These are phyloP conservation scores for Nannochloris sp. DNA, from an alignment of 139 green algal species.

Conservation along the genomic window DNA sequence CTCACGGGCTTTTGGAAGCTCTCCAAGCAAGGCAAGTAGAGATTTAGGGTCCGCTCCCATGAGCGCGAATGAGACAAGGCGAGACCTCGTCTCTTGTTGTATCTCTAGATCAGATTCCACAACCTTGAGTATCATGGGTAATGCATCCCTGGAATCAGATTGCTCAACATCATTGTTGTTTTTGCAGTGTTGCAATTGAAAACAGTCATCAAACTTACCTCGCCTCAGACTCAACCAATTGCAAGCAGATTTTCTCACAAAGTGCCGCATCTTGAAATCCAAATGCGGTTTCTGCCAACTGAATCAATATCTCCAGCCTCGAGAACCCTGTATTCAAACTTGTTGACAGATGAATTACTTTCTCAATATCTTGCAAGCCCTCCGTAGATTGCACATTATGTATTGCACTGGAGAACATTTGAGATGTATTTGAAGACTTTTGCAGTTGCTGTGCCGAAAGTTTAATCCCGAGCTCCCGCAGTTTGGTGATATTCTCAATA, in stretches of 20 bases:
- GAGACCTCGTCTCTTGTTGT: constrained; percentile 5
- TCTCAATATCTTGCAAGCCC: background rate
- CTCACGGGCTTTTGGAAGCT: no score
- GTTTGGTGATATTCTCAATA: constrained; percentile 7
- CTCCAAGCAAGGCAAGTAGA: no score
- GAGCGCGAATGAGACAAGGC: background rate
- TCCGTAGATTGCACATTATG: background rate
- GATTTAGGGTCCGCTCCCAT: background rate
- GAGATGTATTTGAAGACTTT: constrained; percentile 11
- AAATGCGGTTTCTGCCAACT: background rate
- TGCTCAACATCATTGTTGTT: no score
- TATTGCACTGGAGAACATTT: background rate
- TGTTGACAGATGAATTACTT: background rate
- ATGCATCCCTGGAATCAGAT: background rate
- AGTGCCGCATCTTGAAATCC: background rate
- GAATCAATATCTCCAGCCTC: background rate
- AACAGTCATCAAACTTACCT: no score
- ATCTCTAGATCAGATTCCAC: constrained; percentile 11
- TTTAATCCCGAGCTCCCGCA: constrained; percentile 15
- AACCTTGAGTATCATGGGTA: background rate
- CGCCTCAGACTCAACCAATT: no score
- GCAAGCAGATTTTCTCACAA: background rate
- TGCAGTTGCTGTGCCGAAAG: constrained; percentile 18
- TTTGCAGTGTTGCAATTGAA: no score
- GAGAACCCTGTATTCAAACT: constrained; percentile 4